Percentiles rank a stretch among this genome's conserved stretches.
Evolutionary conservation across 495 filamentous ascomycete genomes (phyloP).

Genomic region (Amorphotheca resinae): DNA sequence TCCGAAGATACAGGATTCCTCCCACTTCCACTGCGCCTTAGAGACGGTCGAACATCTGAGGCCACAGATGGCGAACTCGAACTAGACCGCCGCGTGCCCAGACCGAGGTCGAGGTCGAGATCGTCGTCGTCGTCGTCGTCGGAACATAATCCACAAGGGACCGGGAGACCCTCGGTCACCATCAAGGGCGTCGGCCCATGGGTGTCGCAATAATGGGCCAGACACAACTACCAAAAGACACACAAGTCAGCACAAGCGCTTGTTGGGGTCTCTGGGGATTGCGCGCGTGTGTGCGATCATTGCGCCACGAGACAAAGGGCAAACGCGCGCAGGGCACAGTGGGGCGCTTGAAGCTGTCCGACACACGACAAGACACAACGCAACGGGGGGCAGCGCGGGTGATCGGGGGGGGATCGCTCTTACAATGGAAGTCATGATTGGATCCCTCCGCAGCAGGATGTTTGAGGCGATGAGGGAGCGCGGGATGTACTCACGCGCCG

Average conservation of each 20-base stretch:
- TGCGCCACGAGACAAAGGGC: constrained; percentile 3
- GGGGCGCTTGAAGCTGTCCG: too few species aligned
- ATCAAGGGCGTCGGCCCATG: constrained; percentile 92
- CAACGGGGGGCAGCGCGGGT: not conserved
- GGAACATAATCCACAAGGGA: constrained; percentile 64
- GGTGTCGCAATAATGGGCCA: constrained; percentile 93
- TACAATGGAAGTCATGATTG: constrained; percentile 20
- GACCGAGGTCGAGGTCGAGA: too few species aligned
- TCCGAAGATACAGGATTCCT: constrained; percentile 17
- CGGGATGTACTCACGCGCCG: too few species aligned
- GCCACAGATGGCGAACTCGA: constrained; percentile 9
- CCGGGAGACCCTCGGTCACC: constrained; percentile 78
- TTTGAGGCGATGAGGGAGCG: too few species aligned
- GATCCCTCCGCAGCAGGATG: too few species aligned
- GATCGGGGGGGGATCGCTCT: constrained; percentile 3
- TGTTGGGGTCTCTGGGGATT: not conserved
- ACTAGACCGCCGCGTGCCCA: constrained; percentile 13
- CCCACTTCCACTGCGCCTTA: constrained; percentile 2
- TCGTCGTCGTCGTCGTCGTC: constrained; percentile 32
- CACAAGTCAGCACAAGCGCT: constrained; percentile 3
- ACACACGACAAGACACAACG: not conserved
- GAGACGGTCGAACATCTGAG: not conserved
- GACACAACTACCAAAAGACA: constrained; percentile 54
- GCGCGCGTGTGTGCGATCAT: constrained; percentile 1
- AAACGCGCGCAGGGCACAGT: constrained; percentile 3